phyloP scores from a whole-genome alignment of 257 asterid genomes.

The Salvia splendens region DNA sequence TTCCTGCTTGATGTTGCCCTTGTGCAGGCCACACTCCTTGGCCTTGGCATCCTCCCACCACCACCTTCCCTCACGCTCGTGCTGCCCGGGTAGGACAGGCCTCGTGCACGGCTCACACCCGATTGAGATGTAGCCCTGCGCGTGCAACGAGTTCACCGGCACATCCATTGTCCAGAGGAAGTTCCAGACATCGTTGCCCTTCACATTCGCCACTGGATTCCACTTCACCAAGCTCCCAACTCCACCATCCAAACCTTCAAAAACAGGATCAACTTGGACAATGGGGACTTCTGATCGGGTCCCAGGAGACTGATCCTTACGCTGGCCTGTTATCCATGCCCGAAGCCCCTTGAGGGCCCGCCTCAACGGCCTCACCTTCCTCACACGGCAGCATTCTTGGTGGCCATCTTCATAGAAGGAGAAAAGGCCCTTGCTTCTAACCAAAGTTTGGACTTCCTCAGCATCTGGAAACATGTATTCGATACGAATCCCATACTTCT shows the following conservation, averaged over 20 bases:
- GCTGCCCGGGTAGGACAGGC: constrained; percentile 79
- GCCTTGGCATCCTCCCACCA: constrained; percentile 99
- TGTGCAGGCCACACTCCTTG: constrained; percentile 88
- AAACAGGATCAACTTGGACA: constrained; percentile 80
- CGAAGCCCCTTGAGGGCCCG: constrained; percentile 79
- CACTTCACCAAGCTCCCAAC: constrained; percentile 83
- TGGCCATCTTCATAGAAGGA: constrained; percentile 94
- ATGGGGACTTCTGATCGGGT: constrained; percentile 80
- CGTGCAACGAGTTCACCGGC: constrained; percentile 72
- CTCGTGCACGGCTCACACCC: constrained; percentile 95
- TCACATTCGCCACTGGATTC: constrained; percentile 76
- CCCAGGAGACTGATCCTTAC: constrained; percentile 90
- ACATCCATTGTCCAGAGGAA: constrained; percentile 71
- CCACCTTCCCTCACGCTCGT: constrained; percentile 94
- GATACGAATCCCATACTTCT: constrained; percentile 65
- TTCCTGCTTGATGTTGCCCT: constrained; percentile 76
- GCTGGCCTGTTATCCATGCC: constrained; percentile 92
- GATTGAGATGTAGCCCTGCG: constrained; percentile 72
- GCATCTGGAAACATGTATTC: constrained; percentile 94
- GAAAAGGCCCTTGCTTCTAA: constrained; percentile 81
- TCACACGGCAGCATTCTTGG: constrained; percentile 89
- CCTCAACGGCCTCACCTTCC: constrained; percentile 77
- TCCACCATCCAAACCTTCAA: constrained; percentile 82
- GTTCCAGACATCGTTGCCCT: constrained; percentile 72
- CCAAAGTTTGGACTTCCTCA: constrained; percentile 70